Evolutionary conservation across 225 moss, liverwort and hornwort species (phyloP).

Genomic region (Pseudisothecium myosuroides): DNA sequence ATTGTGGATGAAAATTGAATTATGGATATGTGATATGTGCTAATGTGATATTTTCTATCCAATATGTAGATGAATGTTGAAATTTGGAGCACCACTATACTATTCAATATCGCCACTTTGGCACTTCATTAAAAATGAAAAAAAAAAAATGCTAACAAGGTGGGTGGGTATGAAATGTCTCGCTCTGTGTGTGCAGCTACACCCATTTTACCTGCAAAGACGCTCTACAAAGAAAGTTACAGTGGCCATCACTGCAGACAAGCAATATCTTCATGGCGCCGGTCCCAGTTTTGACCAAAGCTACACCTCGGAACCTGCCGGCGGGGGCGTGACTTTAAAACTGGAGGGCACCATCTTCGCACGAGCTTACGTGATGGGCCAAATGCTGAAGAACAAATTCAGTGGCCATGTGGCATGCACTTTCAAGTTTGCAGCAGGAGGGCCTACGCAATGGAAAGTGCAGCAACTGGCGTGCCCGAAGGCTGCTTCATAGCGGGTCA

Average conservation of each 20-base stretch:
- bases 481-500: not conserved
- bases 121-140: no score
- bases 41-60: no score
- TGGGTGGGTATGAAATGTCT: not conserved
- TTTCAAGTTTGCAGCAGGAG: slow-evolving; percentile 20
- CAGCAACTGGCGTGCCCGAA: slow-evolving; percentile 25
- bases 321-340: slow-evolving; percentile 34
- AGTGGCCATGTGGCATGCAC: slow-evolving; percentile 36
- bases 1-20: no score
- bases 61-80: no score
- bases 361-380: slow-evolving; percentile 54
- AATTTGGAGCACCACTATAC: no score
- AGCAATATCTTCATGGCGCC: slow-evolving; percentile 63
- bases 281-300: slow-evolving; percentile 52
- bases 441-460: slow-evolving; percentile 39
- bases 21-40: no score
- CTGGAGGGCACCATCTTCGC: slow-evolving; percentile 37
- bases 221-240: slow-evolving; percentile 15
- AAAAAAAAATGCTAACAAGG: no score
- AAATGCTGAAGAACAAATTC: slow-evolving; percentile 62
- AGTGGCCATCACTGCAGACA: slow-evolving; percentile 29
- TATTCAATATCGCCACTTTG: no score
- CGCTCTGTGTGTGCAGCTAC: slow-evolving; percentile 5
- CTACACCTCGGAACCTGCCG: slow-evolving; percentile 2
- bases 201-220: slow-evolving; percentile 44